These are phyloP conservation scores for Pseudogymnoascus sp. DNA, from an alignment of 2,329 filamentous ascomycete species.

Conservation along the genomic window DNA sequence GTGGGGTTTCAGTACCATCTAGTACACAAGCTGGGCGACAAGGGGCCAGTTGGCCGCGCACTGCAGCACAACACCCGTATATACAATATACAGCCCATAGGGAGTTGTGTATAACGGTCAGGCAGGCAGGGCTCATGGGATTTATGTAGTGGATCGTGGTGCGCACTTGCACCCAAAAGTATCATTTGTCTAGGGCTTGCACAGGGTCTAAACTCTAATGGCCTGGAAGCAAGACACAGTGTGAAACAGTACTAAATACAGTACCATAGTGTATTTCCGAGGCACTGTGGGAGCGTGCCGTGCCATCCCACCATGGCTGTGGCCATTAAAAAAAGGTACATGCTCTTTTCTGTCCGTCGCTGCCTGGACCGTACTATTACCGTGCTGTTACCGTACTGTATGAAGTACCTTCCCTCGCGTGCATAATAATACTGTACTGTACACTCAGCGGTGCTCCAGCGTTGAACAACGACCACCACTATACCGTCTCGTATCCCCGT, in stretches of 20 bases:
- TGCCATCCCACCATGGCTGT: neutral
- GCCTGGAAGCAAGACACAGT: neutral
- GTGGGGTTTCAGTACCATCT: constrained; percentile 1
- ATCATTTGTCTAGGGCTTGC: neutral
- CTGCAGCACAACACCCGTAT: neutral
- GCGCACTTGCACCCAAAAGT: neutral
- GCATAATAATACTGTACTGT: neutral
- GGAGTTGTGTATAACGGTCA: neutral
- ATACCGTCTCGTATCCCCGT: neutral
- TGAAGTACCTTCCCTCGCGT: neutral
- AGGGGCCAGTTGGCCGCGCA: neutral
- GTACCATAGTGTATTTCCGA: neutral
- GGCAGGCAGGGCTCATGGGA: neutral
- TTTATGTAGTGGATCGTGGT: neutral
- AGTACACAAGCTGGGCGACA: neutral
- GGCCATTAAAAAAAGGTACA: neutral
- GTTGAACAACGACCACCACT: neutral
- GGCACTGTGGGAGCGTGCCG: neutral
- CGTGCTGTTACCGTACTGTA: neutral
- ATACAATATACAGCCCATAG: neutral
- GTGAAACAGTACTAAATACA: neutral
- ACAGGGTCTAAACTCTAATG: constrained; percentile 6
- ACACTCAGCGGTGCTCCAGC: neutral
- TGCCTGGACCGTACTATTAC: neutral
- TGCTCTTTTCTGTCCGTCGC: neutral